Evolutionary conservation across 495 filamentous ascomycete species (phyloP), one percentile per base, ranked within the genome.

Genomic region (Neurospora sp.): DNA sequence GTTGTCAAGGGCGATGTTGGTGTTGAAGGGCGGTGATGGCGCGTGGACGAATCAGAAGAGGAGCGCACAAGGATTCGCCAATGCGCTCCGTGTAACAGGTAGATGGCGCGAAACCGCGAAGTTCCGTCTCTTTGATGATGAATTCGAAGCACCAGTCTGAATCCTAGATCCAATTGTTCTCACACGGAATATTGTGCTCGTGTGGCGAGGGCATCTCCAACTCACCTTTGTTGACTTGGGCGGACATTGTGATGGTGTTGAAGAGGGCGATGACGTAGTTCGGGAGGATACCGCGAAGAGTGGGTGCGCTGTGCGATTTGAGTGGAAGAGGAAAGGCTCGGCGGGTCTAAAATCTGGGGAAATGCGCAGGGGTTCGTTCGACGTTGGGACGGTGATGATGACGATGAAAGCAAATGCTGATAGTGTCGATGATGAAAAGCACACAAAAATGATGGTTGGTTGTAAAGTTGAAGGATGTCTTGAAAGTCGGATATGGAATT

Each of bases 221-320:
- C 79, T 78, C 79, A 85, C 84, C 83, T 83, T 85, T 82, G 62
- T 82, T 79, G 71, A 79, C 77, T 76, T 81, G 77, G 71, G 79
- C 77, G 76, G 79, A 76, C 77, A 75, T 83, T 74, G 70, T 81
- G 72, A 79, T 48, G 40, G 75, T 39, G 75, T 39, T 74, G 72
- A 27, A 31, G 16, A 31, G 31, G 35, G 54, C 48, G 66, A 71
- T 71, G 38, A 39, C 38, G 59, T 41, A 72, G 23, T 38, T 27
- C 40, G 8, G 39, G 39, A 71, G 62, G 14, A 66, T 27, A 41
- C 54, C 54, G 54, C 7, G 54, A 14, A 66, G 27, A 66, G 54
- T 31, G 54, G 54, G 54, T 66, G 54, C 39, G 42, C 39, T 44
- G 27, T 40, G 38, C 8, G 40, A 70, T 39, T 59, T 27, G 71